Percentiles rank a stretch among this genome's conserved stretches.
Evolutionary conservation across 164 flowering plant species (phyloP).

Genomic region (Stephania japonica): DNA sequence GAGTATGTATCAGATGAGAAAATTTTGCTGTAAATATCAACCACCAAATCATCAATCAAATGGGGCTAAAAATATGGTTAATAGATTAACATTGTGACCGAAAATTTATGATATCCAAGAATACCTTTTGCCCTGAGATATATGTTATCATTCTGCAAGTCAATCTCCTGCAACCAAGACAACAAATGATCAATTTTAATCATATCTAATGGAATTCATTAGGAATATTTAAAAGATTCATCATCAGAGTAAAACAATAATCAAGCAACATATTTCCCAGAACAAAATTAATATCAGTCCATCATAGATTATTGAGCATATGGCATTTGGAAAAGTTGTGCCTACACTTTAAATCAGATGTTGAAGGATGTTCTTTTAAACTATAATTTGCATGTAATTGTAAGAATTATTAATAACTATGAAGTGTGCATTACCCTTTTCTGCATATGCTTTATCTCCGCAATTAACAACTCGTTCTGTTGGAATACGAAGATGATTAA

Average conservation of each 20-base stretch:
- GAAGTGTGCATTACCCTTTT: constrained; percentile 51
- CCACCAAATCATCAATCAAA: too few species aligned
- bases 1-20: background rate
- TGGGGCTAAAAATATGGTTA: background rate
- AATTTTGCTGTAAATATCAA: background rate
- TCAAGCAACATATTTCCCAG: background rate
- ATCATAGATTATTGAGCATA: too few species aligned
- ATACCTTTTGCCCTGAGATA: constrained; percentile 80
- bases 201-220: background rate
- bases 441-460: constrained; percentile 77
- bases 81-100: background rate
- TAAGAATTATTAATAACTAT: background rate
- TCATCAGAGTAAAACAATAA: too few species aligned
- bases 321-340: background rate
- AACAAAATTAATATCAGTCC: background rate
- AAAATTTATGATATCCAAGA: constrained; percentile 11
- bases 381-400: background rate
- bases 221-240: background rate
- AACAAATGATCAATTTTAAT: background rate
- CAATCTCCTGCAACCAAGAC: constrained; percentile 54
- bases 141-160: constrained; percentile 77
- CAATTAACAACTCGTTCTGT: background rate
- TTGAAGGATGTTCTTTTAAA: background rate
- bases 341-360: background rate
- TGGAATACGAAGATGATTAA: background rate